A percentile compares a stretch with the other conserved stretches of the same genome.
These are phyloP conservation scores for Ceratobasidium sp. DNA, from an alignment of 1,284 basidiomycete genomes.

Conservation along the genomic window DNA sequence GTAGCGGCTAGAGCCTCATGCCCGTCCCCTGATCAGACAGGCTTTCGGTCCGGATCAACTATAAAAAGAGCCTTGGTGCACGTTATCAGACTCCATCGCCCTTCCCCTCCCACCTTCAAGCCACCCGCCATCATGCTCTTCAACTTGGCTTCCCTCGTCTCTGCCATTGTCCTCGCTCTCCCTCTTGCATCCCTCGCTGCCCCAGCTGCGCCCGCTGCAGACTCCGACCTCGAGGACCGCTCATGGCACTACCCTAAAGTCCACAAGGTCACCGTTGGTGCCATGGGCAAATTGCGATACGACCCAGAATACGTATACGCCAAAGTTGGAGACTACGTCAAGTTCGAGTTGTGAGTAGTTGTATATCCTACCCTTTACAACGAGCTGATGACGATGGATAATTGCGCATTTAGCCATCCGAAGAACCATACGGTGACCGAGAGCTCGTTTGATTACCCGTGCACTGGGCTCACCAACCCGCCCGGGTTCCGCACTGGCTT, in stretches of 20 bases:
- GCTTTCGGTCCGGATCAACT: too few species aligned
- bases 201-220: background rate
- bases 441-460: conserved; percentile 41
- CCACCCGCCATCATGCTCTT: too few species aligned
- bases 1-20: too few species aligned
- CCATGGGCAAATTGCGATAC: conserved; percentile 12
- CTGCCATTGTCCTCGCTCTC: background rate
- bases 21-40: too few species aligned
- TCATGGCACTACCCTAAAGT: background rate
- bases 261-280: conserved; percentile 17
- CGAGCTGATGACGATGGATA: background rate
- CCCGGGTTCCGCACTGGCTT: conserved; percentile 39
- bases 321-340: conserved; percentile 37
- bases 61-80: too few species aligned
- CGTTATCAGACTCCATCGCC: too few species aligned
- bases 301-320: conserved; percentile 38
- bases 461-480: too few species aligned
- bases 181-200: conserved; percentile 12
- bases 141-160: conserved; percentile 5
- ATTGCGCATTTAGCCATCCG: conserved; percentile 7
- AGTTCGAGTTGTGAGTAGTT: conserved; percentile 39
- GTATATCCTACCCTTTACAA: too few species aligned
- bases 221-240: conserved; percentile 22
- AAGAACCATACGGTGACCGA: conserved; percentile 45
- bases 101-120: too few species aligned